Percentiles rank a stretch among this genome's conserved stretches.
Evolutionary conservation across 805 yeast genomes (phyloP).

Genomic region (Myxozyma neotropica): DNA sequence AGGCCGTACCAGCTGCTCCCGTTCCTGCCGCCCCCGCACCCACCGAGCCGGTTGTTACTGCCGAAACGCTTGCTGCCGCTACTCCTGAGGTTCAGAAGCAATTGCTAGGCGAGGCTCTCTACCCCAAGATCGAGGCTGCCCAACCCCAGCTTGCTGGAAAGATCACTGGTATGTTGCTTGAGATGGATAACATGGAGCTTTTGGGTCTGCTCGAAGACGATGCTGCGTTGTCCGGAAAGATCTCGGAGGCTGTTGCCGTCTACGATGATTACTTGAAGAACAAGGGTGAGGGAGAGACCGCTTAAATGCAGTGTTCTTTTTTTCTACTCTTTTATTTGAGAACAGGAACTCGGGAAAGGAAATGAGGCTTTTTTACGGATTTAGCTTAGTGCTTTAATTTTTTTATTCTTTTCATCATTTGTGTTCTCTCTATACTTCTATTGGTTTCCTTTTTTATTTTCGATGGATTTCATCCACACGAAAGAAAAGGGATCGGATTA

Average conservation of each 20-base stretch:
- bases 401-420: neutral
- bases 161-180: conserved; percentile 98
- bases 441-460: conserved; percentile 4
- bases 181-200: conserved; percentile 89
- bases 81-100: conserved; percentile 90
- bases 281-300: conserved; percentile 25
- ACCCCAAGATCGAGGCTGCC: conserved; percentile 84
- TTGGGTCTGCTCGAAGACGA: conserved; percentile 87
- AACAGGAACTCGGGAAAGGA: neutral
- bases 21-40: conserved; percentile 18
- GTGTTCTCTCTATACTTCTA: conserved; percentile 4
- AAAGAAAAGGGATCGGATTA: neutral
- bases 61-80: conserved; percentile 57
- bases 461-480: neutral
- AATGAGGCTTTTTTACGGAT: conserved; percentile 4
- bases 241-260: conserved; percentile 92
- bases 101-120: conserved; percentile 95
- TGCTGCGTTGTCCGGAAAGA: conserved; percentile 83
- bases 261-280: conserved; percentile 75
- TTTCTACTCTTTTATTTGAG: neutral
- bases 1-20: conserved; percentile 10
- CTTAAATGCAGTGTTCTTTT: neutral
- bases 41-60: conserved; percentile 41
- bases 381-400: conserved; percentile 5
- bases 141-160: conserved; percentile 97